Evolutionary conservation across 2,329 filamentous ascomycete species (phyloP).

Genomic region (Colletotrichum sojae): DNA sequence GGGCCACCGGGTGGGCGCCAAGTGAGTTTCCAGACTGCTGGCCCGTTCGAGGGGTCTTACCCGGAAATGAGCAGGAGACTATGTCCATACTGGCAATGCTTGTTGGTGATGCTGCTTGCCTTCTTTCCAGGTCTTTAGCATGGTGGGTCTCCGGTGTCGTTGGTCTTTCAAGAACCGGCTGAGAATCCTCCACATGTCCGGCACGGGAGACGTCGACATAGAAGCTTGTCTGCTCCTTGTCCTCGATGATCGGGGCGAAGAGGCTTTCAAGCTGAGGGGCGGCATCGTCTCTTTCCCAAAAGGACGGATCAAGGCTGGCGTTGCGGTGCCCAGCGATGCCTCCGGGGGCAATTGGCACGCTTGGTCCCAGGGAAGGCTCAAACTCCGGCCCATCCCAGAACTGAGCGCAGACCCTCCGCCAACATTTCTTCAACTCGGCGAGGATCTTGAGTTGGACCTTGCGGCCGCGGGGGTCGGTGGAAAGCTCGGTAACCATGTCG

Average conservation of each 20-base stretch:
- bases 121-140: conserved; percentile 48
- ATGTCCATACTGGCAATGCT: conserved; percentile 74
- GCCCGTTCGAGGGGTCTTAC: conserved; percentile 59
- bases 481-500: conserved; percentile 70
- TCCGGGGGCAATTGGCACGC: conserved; percentile 81
- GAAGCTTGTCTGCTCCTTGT: conserved; percentile 55
- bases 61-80: conserved; percentile 75
- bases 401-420: conserved; percentile 89
- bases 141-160: conserved; percentile 60
- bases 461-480: conserved; percentile 57
- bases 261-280: conserved; percentile 62
- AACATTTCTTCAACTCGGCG: conserved; percentile 95
- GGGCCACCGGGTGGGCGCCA: conserved; percentile 68
- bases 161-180: conserved; percentile 61
- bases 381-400: conserved; percentile 88
- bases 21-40: conserved; percentile 56
- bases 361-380: conserved; percentile 71
- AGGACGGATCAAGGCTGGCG: conserved; percentile 66
- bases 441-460: conserved; percentile 85
- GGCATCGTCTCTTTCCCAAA: conserved; percentile 63
- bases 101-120: conserved; percentile 64
- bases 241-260: conserved; percentile 47
- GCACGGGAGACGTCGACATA: conserved; percentile 62
- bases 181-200: conserved; percentile 62
- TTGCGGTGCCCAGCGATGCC: conserved; percentile 76